Percentiles rank a stretch among this genome's conserved stretches.
Conservation (phyloP, 2,329 filamentous ascomycete genomes). For the Hymenoscyphus albidus region DNA sequence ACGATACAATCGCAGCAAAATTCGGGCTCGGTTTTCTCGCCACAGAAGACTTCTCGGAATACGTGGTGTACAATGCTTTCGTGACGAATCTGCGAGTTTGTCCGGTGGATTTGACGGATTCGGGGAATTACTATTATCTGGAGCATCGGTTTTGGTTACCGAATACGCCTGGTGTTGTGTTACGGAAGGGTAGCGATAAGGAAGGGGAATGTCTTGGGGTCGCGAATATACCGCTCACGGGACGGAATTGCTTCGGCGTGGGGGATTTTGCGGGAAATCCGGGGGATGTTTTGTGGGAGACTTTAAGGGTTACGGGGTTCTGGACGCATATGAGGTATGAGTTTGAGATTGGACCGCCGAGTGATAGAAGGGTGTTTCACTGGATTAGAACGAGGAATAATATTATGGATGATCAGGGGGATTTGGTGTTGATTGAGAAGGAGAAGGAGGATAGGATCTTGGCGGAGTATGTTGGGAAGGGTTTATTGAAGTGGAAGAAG, state of each 20-base stretch:
- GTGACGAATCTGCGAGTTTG: constrained; percentile 27
- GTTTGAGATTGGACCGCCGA: constrained; percentile 18
- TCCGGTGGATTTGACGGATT: constrained; percentile 21
- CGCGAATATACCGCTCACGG: constrained; percentile 22
- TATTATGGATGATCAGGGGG: constrained; percentile 26
- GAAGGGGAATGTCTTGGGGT: constrained; percentile 20
- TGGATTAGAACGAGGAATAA: constrained; percentile 29
- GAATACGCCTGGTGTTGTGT: constrained; percentile 22
- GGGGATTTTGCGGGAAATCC: constrained; percentile 20
- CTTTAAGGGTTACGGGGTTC: constrained; percentile 22
- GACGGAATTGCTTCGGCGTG: constrained; percentile 23
- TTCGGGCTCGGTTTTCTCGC: constrained; percentile 23
- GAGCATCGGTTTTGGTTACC: constrained; percentile 26
- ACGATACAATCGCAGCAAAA: constrained; percentile 23
- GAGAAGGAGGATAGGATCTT: constrained; percentile 22
- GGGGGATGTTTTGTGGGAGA: constrained; percentile 22
- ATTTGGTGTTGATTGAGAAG: constrained; percentile 27
- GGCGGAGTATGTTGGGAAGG: constrained; percentile 26
- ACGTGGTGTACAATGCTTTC: constrained; percentile 26
- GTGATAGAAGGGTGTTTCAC: constrained; percentile 20
- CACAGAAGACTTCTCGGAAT: constrained; percentile 23
- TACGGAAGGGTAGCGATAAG: constrained; percentile 23
- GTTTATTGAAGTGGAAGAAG: constrained; percentile 29
- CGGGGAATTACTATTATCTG: constrained; percentile 24
- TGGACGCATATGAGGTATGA: constrained; percentile 30